Conservation (phyloP, 805 yeast genomes). For the Jamesozyma spencerorum region DNA sequence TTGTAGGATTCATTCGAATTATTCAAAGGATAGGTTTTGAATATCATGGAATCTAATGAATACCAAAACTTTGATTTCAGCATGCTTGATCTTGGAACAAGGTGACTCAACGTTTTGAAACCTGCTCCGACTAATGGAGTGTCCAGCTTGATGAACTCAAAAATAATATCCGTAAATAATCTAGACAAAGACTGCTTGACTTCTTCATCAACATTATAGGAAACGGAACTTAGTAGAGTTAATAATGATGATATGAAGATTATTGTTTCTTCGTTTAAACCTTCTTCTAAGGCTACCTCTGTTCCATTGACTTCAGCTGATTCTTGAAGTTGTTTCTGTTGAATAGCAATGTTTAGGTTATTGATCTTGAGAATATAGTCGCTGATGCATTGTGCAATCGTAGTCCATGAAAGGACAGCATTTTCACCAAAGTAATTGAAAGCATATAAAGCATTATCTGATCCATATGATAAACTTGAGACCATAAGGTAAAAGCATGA, state of each 20-base stretch:
- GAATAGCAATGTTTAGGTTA: constrained; percentile 24
- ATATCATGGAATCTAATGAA: constrained; percentile 62
- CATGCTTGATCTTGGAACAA: constrained; percentile 39
- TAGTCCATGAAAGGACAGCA: constrained; percentile 44
- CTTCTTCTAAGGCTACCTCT: constrained; percentile 37
- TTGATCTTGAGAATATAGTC: constrained; percentile 42
- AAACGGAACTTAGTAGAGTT: constrained; percentile 50
- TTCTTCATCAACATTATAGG: constrained; percentile 27
- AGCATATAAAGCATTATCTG: constrained; percentile 42
- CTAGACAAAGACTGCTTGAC: constrained; percentile 17
- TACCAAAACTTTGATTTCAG: constrained; percentile 53
- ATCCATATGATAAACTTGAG: constrained; percentile 62
- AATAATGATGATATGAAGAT: constrained; percentile 66
- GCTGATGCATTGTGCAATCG: constrained; percentile 43
- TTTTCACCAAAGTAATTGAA: constrained; percentile 39
- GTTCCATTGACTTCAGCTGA: constrained; percentile 22
- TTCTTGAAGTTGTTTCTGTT: constrained; percentile 21
- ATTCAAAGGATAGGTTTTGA: constrained; percentile 27
- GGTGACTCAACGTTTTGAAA: constrained; percentile 46
- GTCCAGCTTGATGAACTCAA: constrained; percentile 37
- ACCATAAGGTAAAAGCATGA: constrained; percentile 75
- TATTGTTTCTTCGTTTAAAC: constrained; percentile 71
- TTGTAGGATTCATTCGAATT: constrained; percentile 30
- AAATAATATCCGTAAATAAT: constrained; percentile 31
- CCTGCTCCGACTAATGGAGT: constrained; percentile 46